These are phyloP conservation scores for Lasiodiplodia sp. DNA, from an alignment of 2,329 filamentous ascomycete genomes.

Conservation along the genomic window DNA sequence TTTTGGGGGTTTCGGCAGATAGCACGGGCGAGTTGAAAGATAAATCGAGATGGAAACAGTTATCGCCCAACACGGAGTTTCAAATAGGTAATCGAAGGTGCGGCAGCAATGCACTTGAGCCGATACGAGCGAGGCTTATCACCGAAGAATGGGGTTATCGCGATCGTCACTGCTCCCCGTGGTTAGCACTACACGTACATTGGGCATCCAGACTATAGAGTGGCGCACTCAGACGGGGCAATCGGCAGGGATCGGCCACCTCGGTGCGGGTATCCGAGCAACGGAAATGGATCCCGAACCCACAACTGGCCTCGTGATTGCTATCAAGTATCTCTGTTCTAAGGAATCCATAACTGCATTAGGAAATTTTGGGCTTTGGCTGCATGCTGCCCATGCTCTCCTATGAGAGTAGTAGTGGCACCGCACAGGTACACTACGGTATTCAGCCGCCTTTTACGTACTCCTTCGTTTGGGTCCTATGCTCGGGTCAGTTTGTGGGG, in stretches of 20 bases:
- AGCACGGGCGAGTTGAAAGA: neutral
- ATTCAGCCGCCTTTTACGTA: neutral
- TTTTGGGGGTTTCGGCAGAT: neutral
- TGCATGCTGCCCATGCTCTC: neutral
- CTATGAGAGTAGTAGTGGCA: too few relatives aligned
- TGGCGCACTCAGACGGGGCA: neutral
- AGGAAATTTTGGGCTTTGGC: neutral
- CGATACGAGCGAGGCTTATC: neutral
- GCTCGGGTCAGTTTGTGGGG: neutral
- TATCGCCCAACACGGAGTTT: neutral
- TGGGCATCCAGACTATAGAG: neutral
- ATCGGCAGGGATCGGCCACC: neutral
- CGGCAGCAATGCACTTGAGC: neutral
- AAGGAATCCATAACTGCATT: neutral
- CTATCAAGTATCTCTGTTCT: neutral
- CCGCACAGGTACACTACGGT: neutral
- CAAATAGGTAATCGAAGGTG: neutral
- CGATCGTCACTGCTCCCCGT: neutral
- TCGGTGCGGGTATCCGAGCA: neutral
- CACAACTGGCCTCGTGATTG: too few relatives aligned
- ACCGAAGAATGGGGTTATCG: too few relatives aligned
- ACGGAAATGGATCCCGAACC: neutral
- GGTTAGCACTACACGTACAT: neutral
- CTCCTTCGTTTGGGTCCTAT: neutral
- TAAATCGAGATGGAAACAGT: neutral